Conservation (phyloP, 495 filamentous ascomycete species). For the Astrothelium subdiscretum region DNA sequence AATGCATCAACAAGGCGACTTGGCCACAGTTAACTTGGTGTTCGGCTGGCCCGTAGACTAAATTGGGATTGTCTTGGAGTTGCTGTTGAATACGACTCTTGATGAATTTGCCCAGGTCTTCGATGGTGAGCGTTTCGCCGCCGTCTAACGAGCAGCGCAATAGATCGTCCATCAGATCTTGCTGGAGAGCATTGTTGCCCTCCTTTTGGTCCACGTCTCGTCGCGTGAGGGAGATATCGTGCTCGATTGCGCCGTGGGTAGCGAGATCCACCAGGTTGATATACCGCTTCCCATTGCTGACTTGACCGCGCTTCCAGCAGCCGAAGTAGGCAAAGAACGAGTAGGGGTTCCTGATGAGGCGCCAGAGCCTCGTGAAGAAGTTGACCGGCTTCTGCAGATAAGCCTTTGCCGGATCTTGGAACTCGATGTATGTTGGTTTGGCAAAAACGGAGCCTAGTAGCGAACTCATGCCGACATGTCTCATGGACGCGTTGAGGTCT, state of each 20-base stretch:
- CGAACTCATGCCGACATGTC: constrained; percentile 2
- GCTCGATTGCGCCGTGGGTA: constrained; percentile 21
- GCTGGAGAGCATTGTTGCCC: constrained; percentile 5
- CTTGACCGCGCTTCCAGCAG: constrained; percentile 15
- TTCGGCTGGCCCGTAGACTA: not conserved
- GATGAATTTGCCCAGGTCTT: constrained; percentile 2
- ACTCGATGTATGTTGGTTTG: constrained; percentile 2
- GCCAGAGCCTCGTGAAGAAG: constrained; percentile 3
- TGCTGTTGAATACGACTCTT: constrained; percentile 2
- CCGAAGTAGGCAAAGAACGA: constrained; percentile 18
- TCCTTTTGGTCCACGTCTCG: constrained; percentile 16
- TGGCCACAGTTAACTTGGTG: constrained; percentile 1
- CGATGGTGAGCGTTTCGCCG: constrained; percentile 2
- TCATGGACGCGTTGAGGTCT: constrained; percentile 2
- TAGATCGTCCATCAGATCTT: not conserved
- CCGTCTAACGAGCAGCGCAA: not conserved
- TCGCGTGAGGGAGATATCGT: constrained; percentile 28
- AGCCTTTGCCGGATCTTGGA: constrained; percentile 1
- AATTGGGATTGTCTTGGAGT: constrained; percentile 1
- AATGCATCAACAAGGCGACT: constrained; percentile 3
- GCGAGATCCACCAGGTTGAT: constrained; percentile 26
- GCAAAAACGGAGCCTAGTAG: not conserved
- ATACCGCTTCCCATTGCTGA: constrained; percentile 7
- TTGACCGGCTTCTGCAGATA: not conserved
- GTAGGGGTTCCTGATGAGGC: constrained; percentile 16